Conservation (phyloP, 176 grass and related monocot genomes). For the Phyllostachys edulis region DNA sequence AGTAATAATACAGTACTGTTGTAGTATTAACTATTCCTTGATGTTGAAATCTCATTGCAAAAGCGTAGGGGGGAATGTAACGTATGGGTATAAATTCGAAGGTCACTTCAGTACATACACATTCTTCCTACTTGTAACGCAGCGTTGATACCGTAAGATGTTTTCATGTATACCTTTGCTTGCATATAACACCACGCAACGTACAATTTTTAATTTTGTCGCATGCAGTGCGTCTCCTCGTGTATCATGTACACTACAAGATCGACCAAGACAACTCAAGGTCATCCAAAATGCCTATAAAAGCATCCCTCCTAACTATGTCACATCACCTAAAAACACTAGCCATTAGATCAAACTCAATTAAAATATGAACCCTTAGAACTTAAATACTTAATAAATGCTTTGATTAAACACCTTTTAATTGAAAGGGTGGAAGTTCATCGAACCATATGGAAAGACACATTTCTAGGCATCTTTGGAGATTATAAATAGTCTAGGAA, state of each 20-base stretch:
- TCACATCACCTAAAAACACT: no score
- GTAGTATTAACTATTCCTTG: slow-evolving; percentile 29
- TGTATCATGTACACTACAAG: background rate
- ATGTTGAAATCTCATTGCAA: slow-evolving; percentile 37
- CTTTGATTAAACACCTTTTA: no score
- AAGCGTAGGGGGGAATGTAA: background rate
- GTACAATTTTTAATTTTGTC: slow-evolving; percentile 10
- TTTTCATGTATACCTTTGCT: background rate
- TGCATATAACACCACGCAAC: slow-evolving; percentile 22
- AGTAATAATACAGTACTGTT: background rate
- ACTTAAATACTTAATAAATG: no score
- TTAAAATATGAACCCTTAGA: no score
- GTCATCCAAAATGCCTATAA: no score
- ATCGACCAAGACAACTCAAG: background rate
- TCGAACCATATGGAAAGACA: no score
- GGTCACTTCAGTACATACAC: background rate
- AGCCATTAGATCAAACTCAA: no score
- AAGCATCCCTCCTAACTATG: no score
- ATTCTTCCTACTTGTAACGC: background rate
- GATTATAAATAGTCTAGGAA: no score
- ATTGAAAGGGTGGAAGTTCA: no score
- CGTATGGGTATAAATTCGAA: slow-evolving; percentile 27
- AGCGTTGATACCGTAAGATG: background rate
- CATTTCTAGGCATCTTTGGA: no score
- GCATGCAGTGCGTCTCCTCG: background rate